Base-by-base conservation (phyloP, 768 basidiomycete species). In the Xerocomus brunneocitrinus region DNA sequence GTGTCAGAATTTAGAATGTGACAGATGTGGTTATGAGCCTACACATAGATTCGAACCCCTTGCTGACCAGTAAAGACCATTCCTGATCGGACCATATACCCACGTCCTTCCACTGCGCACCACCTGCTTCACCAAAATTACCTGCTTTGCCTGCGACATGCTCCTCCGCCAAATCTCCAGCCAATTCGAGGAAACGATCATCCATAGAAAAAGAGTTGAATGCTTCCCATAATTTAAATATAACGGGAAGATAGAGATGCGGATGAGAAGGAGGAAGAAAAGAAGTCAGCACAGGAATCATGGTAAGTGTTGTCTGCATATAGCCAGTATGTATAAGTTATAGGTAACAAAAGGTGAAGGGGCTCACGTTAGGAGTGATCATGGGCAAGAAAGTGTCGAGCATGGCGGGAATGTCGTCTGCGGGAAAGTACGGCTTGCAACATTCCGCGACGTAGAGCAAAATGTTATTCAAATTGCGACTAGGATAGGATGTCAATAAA, bases 21-120 rank as follows among this genome's bases (percentile, higher is more conserved):
- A 54, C 30, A 53, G 16, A 49, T 43, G 40, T 25, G 30, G 8
- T 49, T 34, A 35, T n/a, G 28, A 47, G 39, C 66, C 41, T 68
- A 87, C 89, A 85, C 84, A 92, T 85, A 5, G 88, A 86, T 31
- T 81, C 78, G 32, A 98, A 73, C 13, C 89, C 87, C 67, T 94
- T 95, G 34, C 84, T 84, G 58, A 94, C 80, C 46, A 98, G 72
- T 27, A 87, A 74, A 51, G 83, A 82, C 84, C 92, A 98, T 68
- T 98, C 85, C 40, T 80, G 75, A 53, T 91, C 80, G 5, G 81
- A 85, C 81, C 92, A 94, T 50, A 98, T 94, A 12, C 95, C 95
- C 34, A 98, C 79, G 59, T 91, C 89, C 66, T 85, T 87, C 84
- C 84, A 87, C 52, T 73, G 70, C 8, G 83, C 79, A 36, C 78